These are phyloP conservation scores for Sporothrix dimorphospora DNA, from an alignment of 2,329 filamentous ascomycete species.

Conservation along the genomic window DNA sequence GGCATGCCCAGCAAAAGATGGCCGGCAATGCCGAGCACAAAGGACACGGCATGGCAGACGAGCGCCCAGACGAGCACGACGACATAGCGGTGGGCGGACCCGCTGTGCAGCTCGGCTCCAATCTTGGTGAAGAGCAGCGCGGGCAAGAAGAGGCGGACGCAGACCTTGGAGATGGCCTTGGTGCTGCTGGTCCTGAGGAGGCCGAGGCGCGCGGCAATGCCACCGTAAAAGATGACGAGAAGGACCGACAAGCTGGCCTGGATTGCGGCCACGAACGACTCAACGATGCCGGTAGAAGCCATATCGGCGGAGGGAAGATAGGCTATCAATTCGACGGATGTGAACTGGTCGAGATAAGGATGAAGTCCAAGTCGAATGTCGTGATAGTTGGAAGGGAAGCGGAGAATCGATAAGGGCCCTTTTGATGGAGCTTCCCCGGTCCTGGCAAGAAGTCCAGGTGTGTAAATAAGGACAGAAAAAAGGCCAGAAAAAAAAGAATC, in stretches of 20 bases:
- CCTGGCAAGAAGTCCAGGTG: neutral
- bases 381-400: neutral
- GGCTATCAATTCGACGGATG: neutral
- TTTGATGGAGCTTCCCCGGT: neutral
- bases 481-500: neutral
- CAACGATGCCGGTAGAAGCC: slow-evolving; percentile 38
- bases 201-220: slow-evolving; percentile 44
- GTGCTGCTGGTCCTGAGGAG: slow-evolving; percentile 44
- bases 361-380: neutral
- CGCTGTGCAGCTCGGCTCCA: slow-evolving; percentile 46
- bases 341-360: neutral
- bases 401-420: neutral
- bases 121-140: slow-evolving; percentile 52
- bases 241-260: slow-evolving; percentile 53
- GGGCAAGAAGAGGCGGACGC: slow-evolving; percentile 52
- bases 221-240: slow-evolving; percentile 51
- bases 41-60: slow-evolving; percentile 45
- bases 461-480: neutral
- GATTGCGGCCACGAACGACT: slow-evolving; percentile 50
- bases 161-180: slow-evolving; percentile 51
- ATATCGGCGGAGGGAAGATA: slow-evolving; percentile 22
- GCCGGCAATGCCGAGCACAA: slow-evolving; percentile 45
- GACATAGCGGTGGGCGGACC: slow-evolving; percentile 44
- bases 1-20: slow-evolving; percentile 47
- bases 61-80: slow-evolving; percentile 49